Evolutionary conservation across 2,329 filamentous ascomycete species (phyloP).

Genomic region (Pseudogymnoascus sp.): DNA sequence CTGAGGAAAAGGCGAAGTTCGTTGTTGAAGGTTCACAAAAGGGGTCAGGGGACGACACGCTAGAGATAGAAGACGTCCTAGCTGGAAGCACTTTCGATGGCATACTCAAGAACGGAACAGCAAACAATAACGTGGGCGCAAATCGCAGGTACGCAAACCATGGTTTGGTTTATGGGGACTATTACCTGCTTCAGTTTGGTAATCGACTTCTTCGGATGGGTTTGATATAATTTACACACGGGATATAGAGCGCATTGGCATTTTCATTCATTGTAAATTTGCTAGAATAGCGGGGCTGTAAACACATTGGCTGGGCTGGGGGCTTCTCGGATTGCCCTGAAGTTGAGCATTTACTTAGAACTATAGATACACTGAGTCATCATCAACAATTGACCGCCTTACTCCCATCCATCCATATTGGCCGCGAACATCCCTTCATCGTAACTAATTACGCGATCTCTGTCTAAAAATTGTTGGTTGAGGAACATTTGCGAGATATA

Average conservation of each 20-base stretch:
- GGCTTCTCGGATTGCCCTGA: not conserved
- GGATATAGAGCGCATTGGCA: not conserved
- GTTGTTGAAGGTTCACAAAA: not conserved
- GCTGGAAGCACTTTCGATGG: constrained; percentile 12
- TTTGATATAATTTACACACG: constrained; percentile 7
- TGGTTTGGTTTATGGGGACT: constrained; percentile 22
- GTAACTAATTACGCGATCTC: constrained; percentile 27
- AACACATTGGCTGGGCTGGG: not conserved
- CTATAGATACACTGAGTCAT: not conserved
- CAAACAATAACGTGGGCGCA: constrained; percentile 18
- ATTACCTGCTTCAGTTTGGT: constrained; percentile 20
- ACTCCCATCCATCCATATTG: constrained; percentile 10
- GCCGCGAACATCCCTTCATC: constrained; percentile 15
- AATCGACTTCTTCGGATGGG: constrained; percentile 22
- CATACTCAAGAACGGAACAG: constrained; percentile 21
- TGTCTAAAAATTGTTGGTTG: constrained; percentile 24
- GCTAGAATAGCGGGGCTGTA: not conserved
- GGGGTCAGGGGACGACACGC: not conserved
- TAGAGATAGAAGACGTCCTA: not conserved
- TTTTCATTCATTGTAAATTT: not conserved
- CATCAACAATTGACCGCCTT: not conserved
- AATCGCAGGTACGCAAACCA: constrained; percentile 16
- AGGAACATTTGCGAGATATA: constrained; percentile 23
- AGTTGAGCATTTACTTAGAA: not conserved
- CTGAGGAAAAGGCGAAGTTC: constrained; percentile 17